phyloP scores from a whole-genome alignment of 305 asterid species.

The Rubia tinctorum region DNA sequence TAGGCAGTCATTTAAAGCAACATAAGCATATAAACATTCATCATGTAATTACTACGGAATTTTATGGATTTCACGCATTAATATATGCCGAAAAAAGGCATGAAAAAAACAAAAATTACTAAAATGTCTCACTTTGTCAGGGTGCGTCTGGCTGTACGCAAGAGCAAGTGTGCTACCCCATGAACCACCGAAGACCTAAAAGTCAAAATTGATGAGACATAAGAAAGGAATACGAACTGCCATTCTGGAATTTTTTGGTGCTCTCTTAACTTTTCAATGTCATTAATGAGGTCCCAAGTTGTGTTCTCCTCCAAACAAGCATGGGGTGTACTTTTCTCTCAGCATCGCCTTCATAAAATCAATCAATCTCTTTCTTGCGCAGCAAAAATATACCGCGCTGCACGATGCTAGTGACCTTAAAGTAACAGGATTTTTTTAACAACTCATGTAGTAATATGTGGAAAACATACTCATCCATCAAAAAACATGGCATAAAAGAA shows the following conservation, averaged over 20 bases:
- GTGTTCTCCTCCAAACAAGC: constrained; percentile 92
- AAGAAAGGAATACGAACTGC: constrained; percentile 32
- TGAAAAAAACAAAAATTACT: neutral
- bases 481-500: neutral
- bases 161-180: constrained; percentile 99
- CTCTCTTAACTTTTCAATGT: constrained; percentile 82
- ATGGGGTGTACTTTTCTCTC: constrained; percentile 93
- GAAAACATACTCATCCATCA: neutral
- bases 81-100: too few species aligned
- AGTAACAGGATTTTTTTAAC: too few species aligned
- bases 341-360: constrained; percentile 99
- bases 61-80: too few species aligned
- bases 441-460: neutral
- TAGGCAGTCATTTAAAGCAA: too few species aligned
- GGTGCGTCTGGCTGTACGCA: constrained; percentile 83
- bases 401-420: constrained; percentile 87
- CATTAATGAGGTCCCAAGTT: constrained; percentile 85
- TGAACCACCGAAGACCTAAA: constrained; percentile 99
- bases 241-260: constrained; percentile 84
- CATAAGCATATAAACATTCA: too few species aligned
- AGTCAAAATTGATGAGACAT: constrained; percentile 22
- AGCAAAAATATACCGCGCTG: constrained; percentile 87
- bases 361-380: constrained; percentile 93
- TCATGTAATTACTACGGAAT: too few species aligned
- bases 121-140: constrained; percentile 62